Evolutionary conservation across 768 basidiomycete genomes (phyloP), one percentile per base, ranked within the genome.

Genomic region (Glaciozyma antarctica): DNA sequence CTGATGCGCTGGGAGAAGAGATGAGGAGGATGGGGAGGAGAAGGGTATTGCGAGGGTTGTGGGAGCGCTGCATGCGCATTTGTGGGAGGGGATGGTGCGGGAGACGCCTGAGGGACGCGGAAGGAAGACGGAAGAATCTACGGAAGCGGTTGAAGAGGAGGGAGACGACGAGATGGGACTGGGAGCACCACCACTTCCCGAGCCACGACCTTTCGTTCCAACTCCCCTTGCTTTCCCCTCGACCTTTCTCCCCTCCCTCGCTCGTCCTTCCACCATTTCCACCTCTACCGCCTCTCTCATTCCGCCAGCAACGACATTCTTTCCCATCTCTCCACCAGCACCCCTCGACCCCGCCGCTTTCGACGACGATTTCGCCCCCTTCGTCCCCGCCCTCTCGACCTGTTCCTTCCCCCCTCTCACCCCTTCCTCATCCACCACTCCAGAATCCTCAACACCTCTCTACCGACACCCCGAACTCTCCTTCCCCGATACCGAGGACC

Each of bases 341-440:
- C 3, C 32, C 38, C 13, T 22, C 15, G 38, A 41, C 57, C 19
- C 24, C 24, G 2, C 17, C 5, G 17, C 57, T 8, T 58, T 58
- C 43, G 57, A 58, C 16, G 57, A 58, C 43, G 57, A 58, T 24
- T 58, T 58, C 28, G 57, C 57, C 16, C 43, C 57, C 24, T 58
- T 58, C 24, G 57, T 58, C 24, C 57, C 57, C 16, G 17, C 57
- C 24, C 41, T 47, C 15, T n/a, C 24, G 1, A 6, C 43, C 19
- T 38, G 38, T 4, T 56, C 55, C 44, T 58, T 58, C 44, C 43
- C 57, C 0, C 57, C 57, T 24, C 41, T 57, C 26, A 7, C 16
- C 17, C n/a, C 57, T 22, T 10, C 57, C n/a, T 15, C 24, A 6
- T 1, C 19, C 24, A 7, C 21, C 38, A 19, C 38, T 22, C 22